Evolutionary conservation across 129 eudicot genomes (phyloP), one percentile per base, ranked within the genome.

Genomic region (Chrysanthemum lavandulifolium): DNA sequence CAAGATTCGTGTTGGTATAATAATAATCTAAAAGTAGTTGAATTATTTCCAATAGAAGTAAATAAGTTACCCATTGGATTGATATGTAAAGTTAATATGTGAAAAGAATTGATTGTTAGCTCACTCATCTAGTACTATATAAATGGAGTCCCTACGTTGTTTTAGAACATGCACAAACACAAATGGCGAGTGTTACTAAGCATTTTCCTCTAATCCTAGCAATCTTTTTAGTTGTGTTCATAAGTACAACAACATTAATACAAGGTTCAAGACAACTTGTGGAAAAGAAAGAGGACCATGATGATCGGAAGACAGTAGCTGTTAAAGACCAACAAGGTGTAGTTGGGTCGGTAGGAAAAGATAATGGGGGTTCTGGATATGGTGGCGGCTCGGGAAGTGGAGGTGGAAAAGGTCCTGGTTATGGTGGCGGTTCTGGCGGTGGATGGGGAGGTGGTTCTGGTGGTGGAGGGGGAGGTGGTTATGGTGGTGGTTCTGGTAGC

Each of bases 51-150:
- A 61, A 45, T 63, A 13, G 10, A 62, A 54, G 72, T 70, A 62
- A 72, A 65, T 55, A 71, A 43, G 40, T 78, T 71, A 56, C 54
- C 68, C 40, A 12, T 15, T 43, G 49, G 33, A 78, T 68, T 36
- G 29, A 59, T 55, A 64, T 18, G 72, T 16, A 64, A 8, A 70
- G 6, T 33, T 65, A 55, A 64, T 29, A 13, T n/a, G 65, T 23
- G 48, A 53, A 47, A 23, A 78, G 13, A 59, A 77, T 74, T 62
- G 47, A 14, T 61, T 45, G 51, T 61, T 49, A 49, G 64, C 12
- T 77, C 53, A 49, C 9, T 56, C 54, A 62, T 63, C 73, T 45
- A 31, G 68, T 56, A 71, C 48, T 78, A 78, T 78, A 78, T 70
- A 78, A 64, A 65, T 13, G 61, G 59, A 45, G 62, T 18, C 25